A percentile compares a stretch with the other conserved stretches of the same genome.
Evolutionary conservation across 768 basidiomycete genomes (phyloP).

Genomic region (Tricholoma hemisulphureum): DNA sequence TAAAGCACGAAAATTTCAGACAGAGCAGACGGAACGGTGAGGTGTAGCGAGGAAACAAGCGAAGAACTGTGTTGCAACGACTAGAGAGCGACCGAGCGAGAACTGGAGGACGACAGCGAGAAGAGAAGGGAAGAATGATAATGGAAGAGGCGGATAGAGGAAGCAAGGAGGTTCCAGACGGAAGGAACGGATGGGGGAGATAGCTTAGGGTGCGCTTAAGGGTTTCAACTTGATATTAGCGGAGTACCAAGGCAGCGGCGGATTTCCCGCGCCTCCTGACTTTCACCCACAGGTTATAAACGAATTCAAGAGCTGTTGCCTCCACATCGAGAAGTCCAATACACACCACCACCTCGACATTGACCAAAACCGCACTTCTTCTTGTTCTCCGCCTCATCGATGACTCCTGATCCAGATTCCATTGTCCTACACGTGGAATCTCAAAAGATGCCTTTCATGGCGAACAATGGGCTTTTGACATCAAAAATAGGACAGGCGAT

Average conservation of each 20-base stretch:
- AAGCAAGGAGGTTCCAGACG: constrained; percentile 14
- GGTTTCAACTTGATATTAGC: constrained; percentile 41
- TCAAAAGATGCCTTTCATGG: constrained; percentile 15
- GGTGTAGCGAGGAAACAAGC: constrained; percentile 28
- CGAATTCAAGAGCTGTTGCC: constrained; percentile 5
- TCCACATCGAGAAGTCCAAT: constrained; percentile 4
- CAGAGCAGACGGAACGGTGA: constrained; percentile 18
- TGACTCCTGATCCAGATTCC: constrained; percentile 4
- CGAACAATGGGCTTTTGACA: constrained; percentile 30
- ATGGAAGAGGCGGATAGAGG: constrained; percentile 9
- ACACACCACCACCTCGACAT: background rate
- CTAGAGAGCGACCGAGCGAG: constrained; percentile 38
- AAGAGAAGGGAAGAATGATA: constrained; percentile 8
- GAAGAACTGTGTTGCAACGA: constrained; percentile 37
- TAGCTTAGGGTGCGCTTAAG: constrained; percentile 5
- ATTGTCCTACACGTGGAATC: constrained; percentile 21
- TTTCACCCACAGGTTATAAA: constrained; percentile 15
- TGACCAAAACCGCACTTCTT: background rate
- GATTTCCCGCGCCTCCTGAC: constrained; percentile 38
- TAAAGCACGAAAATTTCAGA: constrained; percentile 18
- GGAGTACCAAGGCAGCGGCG: constrained; percentile 28
- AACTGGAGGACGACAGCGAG: constrained; percentile 36
- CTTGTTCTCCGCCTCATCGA: background rate
- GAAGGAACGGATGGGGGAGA: constrained; percentile 11
- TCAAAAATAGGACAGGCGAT: background rate